phyloP scores from a whole-genome alignment of 2,329 filamentous ascomycete genomes.

The Byssochlamys sp. region DNA sequence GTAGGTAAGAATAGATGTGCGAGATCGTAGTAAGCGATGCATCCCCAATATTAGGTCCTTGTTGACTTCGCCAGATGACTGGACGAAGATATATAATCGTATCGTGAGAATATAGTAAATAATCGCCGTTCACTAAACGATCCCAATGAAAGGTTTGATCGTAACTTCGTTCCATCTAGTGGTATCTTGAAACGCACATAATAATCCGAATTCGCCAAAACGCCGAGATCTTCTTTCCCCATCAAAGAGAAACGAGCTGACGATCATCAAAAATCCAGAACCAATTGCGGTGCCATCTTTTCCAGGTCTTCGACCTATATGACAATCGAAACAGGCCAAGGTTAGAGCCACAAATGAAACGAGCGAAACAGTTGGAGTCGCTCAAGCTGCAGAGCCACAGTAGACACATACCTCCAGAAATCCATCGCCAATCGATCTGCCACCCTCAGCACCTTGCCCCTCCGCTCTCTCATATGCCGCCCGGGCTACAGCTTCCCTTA shows the following conservation, averaged over 20 bases:
- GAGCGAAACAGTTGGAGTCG: background rate
- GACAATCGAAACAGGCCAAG: background rate
- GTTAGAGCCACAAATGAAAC: background rate
- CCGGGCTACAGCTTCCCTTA: conserved; percentile 76
- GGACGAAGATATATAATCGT: background rate
- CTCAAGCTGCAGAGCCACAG: background rate
- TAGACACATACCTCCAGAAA: conserved; percentile 60
- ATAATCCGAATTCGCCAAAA: background rate
- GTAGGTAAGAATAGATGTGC: no score
- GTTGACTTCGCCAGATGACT: background rate
- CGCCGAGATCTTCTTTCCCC: background rate
- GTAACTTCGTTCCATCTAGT: background rate
- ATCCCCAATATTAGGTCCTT: no score
- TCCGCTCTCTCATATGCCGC: conserved; percentile 59
- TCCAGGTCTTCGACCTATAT: background rate
- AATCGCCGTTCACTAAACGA: background rate
- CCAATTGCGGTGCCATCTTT: background rate
- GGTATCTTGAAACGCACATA: background rate
- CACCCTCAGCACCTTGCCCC: conserved; percentile 22
- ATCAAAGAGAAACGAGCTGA: background rate
- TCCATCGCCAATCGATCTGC: conserved; percentile 38
- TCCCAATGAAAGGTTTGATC: background rate
- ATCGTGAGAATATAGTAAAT: background rate
- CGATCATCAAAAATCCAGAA: background rate
- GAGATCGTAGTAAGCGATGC: no score